Percentiles rank a stretch among this genome's conserved stretches.
These are phyloP conservation scores for Yamadazyma paraphyllophila DNA, from an alignment of 805 yeast species.

Conservation along the genomic window DNA sequence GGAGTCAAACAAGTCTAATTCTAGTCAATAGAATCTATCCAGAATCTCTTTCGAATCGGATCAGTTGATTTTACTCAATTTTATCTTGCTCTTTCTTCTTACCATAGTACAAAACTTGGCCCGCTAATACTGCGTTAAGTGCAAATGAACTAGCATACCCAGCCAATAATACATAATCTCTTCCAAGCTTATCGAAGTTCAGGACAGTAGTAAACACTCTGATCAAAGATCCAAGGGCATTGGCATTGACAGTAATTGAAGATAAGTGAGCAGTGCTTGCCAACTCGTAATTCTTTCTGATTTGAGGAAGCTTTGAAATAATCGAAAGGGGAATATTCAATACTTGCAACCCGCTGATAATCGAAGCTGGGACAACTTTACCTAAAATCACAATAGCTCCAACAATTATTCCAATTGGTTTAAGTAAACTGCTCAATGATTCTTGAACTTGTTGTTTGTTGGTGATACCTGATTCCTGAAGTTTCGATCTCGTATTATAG, in stretches of 20 bases:
- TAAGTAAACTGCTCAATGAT: constrained; percentile 19
- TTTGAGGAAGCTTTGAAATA: constrained; percentile 40
- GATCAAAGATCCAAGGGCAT: constrained; percentile 36
- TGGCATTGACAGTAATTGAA: constrained; percentile 39
- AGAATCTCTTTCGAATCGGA: neutral
- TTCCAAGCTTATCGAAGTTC: constrained; percentile 26
- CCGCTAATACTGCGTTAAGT: constrained; percentile 34
- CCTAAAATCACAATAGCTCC: constrained; percentile 28
- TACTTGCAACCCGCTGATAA: constrained; percentile 32
- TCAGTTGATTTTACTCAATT: neutral
- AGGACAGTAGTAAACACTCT: constrained; percentile 41
- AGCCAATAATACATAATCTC: constrained; percentile 35
- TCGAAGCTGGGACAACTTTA: constrained; percentile 28
- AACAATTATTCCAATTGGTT: constrained; percentile 27
- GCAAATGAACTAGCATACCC: constrained; percentile 37
- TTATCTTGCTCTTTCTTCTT: constrained; percentile 13
- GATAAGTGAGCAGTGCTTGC: constrained; percentile 38
- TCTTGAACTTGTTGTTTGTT: constrained; percentile 19
- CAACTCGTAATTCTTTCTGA: constrained; percentile 30
- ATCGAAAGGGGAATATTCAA: constrained; percentile 38
- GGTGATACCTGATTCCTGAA: constrained; percentile 13
- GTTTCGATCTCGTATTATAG: constrained; percentile 25
- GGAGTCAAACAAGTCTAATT: too few relatives aligned
- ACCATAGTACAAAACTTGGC: constrained; percentile 30
- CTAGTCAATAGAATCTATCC: neutral